A percentile compares a stretch with the other conserved stretches of the same genome.
phyloP scores from a whole-genome alignment of 257 asterid species.

The Solanum paucissectum region DNA sequence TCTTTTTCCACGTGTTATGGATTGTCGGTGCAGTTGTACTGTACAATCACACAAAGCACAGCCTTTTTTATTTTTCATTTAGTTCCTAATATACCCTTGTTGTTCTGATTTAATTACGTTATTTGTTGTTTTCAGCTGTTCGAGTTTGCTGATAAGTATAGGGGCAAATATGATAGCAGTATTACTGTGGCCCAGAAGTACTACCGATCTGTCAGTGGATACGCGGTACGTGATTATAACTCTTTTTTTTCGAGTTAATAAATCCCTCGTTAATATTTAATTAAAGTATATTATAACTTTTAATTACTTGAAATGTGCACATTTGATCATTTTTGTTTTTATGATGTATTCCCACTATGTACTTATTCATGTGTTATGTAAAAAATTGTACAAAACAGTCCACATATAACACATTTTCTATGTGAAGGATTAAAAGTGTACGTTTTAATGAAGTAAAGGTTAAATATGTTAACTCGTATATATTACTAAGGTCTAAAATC shows the following conservation, averaged over 20 bases:
- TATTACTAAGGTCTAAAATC: background rate
- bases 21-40: slow-evolving; percentile 20
- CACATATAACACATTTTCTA: background rate
- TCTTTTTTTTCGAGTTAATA: background rate
- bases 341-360: background rate
- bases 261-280: background rate
- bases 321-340: background rate
- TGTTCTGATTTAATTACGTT: background rate
- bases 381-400: background rate
- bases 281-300: background rate
- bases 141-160: slow-evolving; percentile 84
- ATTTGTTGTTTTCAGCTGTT: slow-evolving; percentile 51
- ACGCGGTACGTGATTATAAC: slow-evolving; percentile 52
- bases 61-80: background rate
- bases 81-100: background rate
- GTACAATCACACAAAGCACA: background rate
- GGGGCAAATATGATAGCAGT: slow-evolving; percentile 94
- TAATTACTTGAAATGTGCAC: background rate
- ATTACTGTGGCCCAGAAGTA: slow-evolving; percentile 82
- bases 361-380: background rate
- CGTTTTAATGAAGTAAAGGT: background rate
- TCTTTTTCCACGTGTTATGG: slow-evolving; percentile 24
- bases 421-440: background rate
- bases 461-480: background rate
- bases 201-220: slow-evolving; percentile 95